A percentile compares a stretch with the other conserved stretches of the same genome.
Conservation (phyloP, 73 alveolate genomes). For the Stentor coeruleus region DNA sequence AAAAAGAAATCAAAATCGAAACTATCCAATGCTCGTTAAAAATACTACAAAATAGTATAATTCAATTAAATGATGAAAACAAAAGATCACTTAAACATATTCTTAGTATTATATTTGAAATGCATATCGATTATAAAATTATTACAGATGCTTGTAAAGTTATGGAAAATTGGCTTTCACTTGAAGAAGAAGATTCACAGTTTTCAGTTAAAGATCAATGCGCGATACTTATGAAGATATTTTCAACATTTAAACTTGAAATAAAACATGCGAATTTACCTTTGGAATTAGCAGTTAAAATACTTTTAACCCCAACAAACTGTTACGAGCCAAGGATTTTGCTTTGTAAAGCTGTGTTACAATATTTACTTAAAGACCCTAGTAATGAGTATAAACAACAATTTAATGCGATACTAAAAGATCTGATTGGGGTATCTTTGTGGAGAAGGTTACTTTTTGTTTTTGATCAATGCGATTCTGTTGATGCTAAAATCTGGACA, state of each 20-base stretch:
- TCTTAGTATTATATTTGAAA: neutral
- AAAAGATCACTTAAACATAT: neutral
- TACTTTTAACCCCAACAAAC: neutral
- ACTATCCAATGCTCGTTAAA: neutral
- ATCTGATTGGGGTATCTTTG: slow-evolving; percentile 7
- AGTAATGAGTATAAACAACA: neutral
- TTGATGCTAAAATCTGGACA: neutral
- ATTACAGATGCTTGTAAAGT: neutral
- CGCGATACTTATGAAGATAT: slow-evolving; percentile 16
- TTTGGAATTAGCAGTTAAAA: neutral
- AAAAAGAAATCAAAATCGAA: neutral
- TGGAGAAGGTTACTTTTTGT: slow-evolving; percentile 4
- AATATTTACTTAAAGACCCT: slow-evolving; percentile 7
- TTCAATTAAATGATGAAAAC: neutral
- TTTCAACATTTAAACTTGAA: neutral
- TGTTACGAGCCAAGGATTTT: slow-evolving; percentile 5
- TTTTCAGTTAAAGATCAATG: slow-evolving; percentile 11
- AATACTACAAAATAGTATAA: neutral
- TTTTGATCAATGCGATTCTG: neutral
- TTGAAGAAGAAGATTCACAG: neutral
- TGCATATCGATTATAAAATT: neutral
- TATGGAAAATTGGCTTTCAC: slow-evolving; percentile 11
- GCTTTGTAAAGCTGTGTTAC: slow-evolving; percentile 21
- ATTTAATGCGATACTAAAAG: neutral
- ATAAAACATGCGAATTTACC: neutral